Evolutionary conservation across 306 rosid genomes (phyloP).

Genomic region (Aeschynomene evenia): DNA sequence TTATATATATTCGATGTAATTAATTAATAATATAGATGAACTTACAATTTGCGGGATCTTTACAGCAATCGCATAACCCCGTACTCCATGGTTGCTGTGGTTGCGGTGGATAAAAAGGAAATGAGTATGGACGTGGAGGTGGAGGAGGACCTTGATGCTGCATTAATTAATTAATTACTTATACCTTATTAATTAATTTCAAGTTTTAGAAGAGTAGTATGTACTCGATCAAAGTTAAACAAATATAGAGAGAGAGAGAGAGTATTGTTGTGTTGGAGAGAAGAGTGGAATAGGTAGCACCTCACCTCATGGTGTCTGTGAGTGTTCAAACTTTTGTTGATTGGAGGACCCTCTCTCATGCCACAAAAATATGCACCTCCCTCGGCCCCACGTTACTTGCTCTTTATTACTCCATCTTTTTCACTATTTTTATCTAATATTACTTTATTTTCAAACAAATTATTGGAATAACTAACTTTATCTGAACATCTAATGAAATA

Average conservation of each 20-base stretch:
- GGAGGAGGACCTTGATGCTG: neutral
- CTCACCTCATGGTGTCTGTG: neutral
- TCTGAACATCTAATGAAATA: too few relatives aligned
- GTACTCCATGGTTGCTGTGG: conserved; percentile 41
- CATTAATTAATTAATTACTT: too few relatives aligned
- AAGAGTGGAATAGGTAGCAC: neutral
- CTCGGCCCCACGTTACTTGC: too few relatives aligned
- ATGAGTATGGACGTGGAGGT: too few relatives aligned
- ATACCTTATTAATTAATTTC: too few relatives aligned
- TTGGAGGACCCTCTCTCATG: neutral
- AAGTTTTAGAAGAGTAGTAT: neutral
- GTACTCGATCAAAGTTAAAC: neutral
- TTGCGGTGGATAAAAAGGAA: neutral
- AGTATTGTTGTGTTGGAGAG: neutral
- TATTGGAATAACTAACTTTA: too few relatives aligned
- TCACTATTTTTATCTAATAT: neutral
- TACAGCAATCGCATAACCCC: conserved; percentile 39
- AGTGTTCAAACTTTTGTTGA: neutral
- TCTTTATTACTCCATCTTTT: too few relatives aligned
- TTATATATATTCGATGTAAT: too few relatives aligned
- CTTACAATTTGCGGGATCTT: conserved; percentile 35
- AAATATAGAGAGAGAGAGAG: too few relatives aligned
- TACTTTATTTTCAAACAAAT: too few relatives aligned
- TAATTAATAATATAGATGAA: too few relatives aligned
- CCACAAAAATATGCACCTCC: too few relatives aligned